Evolutionary conservation across 2,329 filamentous ascomycete species (phyloP).

Genomic region (Fusarium nisikadoi): DNA sequence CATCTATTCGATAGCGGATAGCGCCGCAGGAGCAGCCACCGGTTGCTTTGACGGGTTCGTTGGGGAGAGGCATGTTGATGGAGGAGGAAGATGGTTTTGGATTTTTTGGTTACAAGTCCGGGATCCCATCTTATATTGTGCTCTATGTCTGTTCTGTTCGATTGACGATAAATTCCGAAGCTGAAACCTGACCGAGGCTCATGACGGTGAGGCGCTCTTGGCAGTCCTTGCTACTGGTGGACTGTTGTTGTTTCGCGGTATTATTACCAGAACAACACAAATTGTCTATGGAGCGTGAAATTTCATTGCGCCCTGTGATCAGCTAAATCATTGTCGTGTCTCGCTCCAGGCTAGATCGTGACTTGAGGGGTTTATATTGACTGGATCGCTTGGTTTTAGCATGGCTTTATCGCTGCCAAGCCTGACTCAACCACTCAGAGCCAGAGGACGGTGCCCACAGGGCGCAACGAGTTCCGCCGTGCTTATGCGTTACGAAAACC

Average conservation of each 20-base stretch:
- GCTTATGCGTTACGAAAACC: background rate
- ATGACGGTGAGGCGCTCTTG: constrained; percentile 2
- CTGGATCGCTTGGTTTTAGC: background rate
- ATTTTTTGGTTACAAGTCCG: rapidly evolving
- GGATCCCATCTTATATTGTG: rapidly evolving
- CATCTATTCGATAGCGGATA: background rate
- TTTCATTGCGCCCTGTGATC: background rate
- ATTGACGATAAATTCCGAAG: background rate
- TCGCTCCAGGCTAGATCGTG: background rate
- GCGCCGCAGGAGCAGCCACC: background rate
- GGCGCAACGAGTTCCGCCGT: background rate
- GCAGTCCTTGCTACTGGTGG: background rate
- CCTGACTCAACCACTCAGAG: rapidly evolving
- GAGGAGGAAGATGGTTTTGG: background rate
- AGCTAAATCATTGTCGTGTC: rapidly evolving
- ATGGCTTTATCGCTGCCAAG: background rate
- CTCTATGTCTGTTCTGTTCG: rapidly evolving
- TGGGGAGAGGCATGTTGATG: background rate
- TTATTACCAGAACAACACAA: background rate
- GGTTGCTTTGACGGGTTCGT: background rate
- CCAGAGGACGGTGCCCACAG: rapidly evolving
- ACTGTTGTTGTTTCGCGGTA: rapidly evolving
- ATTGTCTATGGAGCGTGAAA: rapidly evolving
- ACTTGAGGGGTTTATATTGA: background rate
- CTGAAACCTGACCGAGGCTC: rapidly evolving